Conservation (phyloP, 495 filamentous ascomycete genomes). For the Penicillium lividum region DNA sequence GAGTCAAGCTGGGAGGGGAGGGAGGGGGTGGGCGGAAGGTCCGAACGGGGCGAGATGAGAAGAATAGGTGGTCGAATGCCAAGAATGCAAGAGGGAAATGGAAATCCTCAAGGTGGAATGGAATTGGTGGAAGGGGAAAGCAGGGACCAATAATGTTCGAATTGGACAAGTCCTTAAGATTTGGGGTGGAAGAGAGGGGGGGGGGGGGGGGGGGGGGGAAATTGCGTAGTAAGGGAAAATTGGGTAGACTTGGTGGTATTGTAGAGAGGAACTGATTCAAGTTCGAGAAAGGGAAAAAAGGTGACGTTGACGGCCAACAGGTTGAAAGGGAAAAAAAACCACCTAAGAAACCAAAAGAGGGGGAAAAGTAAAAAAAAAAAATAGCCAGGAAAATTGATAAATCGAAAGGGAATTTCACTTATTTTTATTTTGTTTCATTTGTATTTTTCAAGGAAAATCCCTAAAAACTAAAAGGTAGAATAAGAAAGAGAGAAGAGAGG, state of each 20-base stretch:
- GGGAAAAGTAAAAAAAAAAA: not conserved
- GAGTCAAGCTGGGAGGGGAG: slow-evolving; percentile 26
- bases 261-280: not conserved
- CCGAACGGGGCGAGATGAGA: slow-evolving; percentile 29
- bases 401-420: not conserved
- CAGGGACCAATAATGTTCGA: slow-evolving; percentile 5
- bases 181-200: not conserved
- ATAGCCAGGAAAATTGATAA: not conserved
- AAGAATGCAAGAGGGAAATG: slow-evolving; percentile 22
- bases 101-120: not conserved
- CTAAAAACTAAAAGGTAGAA: not conserved
- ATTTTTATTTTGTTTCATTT: not conserved
- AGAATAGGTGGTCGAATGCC: slow-evolving; percentile 25
- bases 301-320: not conserved
- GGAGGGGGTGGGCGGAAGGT: slow-evolving; percentile 31
- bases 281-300: not conserved
- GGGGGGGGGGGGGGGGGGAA: not conserved
- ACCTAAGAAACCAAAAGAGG: not conserved
- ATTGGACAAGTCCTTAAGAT: not conserved
- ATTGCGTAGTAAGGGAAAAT: slow-evolving; percentile 2
- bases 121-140: not conserved
- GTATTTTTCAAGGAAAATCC: not conserved
- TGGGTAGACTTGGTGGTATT: not conserved
- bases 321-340: not conserved
- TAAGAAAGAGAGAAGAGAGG: not conserved